Base-by-base conservation (phyloP, 345 rosid genomes). In the Adansonia digitata region DNA sequence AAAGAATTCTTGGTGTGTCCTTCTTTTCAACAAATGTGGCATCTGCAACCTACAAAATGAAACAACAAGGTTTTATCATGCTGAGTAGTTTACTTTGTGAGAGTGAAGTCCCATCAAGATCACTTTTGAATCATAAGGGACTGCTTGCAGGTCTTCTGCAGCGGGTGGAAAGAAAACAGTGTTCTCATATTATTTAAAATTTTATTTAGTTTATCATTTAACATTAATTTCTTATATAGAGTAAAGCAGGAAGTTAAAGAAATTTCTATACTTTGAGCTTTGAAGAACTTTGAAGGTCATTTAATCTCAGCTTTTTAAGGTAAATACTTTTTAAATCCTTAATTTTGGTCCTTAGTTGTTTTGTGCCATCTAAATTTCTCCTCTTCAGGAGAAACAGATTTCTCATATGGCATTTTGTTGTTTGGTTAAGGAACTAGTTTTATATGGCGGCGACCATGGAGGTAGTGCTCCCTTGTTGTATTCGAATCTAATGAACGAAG, bases 21-120 rank as follows among this genome's bases (percentile, higher is more conserved):
- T 83, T 90, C 87, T 88, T 91, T 65, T 90, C 96, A 71, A 85
- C 84, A 69, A 93, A 84, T 29, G 89, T 79, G 2, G 85, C 77
- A 79, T 85, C 85, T 22, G 93, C 86, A 76, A 93, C 89, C 98
- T 94, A 78, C 61, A 78, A 26, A 66, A 56, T 71, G 18, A 27
- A 81, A 77, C 35, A 69, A 45, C 18, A 68, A 45, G 26, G 18
- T 46, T 46, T 46, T 46, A 46, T 46, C 52, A 46, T 46, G 52
- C 18, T 46, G 52, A 1, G 52, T 46, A 46, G n/a, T 46, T 13
- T 46, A 45, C 52, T 46, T 46, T 46, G 52, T 13, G 52, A 46
- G 52, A 46, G 5, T 46, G 51, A n/a, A n/a, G n/a, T n/a, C n/a
- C n/a, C n/a, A n/a, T n/a, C n/a, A n/a, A n/a, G n/a, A n/a, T n/a